Percentiles rank a stretch among this genome's conserved stretches.
Evolutionary conservation across 2,329 filamentous ascomycete genomes (phyloP).

Genomic region (Colletotrichum abscissum): DNA sequence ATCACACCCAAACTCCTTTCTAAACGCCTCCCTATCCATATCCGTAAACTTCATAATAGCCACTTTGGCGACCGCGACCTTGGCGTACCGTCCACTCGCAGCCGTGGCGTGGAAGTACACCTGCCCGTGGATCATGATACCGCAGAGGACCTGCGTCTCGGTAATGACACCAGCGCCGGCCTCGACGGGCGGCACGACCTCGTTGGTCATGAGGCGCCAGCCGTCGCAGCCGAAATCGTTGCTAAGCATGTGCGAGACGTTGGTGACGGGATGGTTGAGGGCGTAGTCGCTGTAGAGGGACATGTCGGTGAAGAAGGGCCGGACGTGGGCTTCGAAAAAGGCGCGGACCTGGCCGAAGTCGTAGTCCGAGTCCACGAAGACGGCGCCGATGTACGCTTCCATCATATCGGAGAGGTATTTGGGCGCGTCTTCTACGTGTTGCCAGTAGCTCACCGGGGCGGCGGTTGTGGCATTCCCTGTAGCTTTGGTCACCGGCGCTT

Average conservation of each 20-base stretch:
- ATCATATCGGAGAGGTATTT: constrained; percentile 87
- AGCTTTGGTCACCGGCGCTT: background rate
- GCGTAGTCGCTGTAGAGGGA: constrained; percentile 87
- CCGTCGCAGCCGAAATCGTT: constrained; percentile 72
- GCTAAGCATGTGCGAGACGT: constrained; percentile 72
- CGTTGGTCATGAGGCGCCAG: constrained; percentile 66
- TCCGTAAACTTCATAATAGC: constrained; percentile 61
- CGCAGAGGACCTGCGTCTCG: constrained; percentile 71
- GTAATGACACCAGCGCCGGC: constrained; percentile 54
- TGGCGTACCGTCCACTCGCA: constrained; percentile 78
- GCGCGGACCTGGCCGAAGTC: constrained; percentile 76
- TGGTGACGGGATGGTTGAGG: constrained; percentile 85
- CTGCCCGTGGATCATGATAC: constrained; percentile 79
- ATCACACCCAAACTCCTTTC: constrained; percentile 69
- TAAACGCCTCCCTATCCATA: constrained; percentile 67
- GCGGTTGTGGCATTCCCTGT: constrained; percentile 43
- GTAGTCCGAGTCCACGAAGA: constrained; percentile 91
- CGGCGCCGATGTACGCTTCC: constrained; percentile 88
- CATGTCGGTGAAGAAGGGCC: constrained; percentile 88
- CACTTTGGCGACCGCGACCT: constrained; percentile 71
- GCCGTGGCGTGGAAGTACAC: constrained; percentile 72
- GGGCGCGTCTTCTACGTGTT: constrained; percentile 70
- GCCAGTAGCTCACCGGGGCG: constrained; percentile 75
- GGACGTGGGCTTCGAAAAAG: constrained; percentile 83
- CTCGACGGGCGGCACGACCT: constrained; percentile 53